phyloP scores from a whole-genome alignment of 2,329 filamentous ascomycete species.

The Aspergillus arachidicola region DNA sequence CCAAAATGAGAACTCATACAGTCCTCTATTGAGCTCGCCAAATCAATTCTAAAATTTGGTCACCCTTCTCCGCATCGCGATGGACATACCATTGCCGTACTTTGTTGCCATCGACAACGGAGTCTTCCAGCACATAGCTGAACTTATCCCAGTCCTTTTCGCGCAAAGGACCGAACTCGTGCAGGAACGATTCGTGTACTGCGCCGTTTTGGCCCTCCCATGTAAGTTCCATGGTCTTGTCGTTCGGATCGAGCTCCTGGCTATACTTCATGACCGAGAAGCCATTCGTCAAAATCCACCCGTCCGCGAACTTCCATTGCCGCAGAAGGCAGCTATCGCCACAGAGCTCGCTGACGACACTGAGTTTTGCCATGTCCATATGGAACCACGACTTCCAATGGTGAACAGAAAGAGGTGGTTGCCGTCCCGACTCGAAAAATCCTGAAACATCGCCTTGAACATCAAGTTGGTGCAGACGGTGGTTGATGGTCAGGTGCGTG shows the following conservation, averaged over 20 bases:
- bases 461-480: conserved; percentile 61
- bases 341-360: conserved; percentile 54
- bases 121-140: conserved; percentile 54
- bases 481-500: conserved; percentile 58
- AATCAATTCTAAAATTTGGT: conserved; percentile 45
- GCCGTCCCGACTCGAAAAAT: conserved; percentile 61
- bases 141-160: conserved; percentile 52
- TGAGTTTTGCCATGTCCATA: conserved; percentile 53
- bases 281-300: conserved; percentile 60
- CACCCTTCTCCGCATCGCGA: conserved; percentile 42
- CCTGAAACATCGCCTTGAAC: conserved; percentile 58
- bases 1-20: background rate
- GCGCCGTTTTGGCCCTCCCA: conserved; percentile 53
- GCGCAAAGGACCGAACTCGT: conserved; percentile 57
- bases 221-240: conserved; percentile 55
- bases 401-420: conserved; percentile 59
- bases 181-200: conserved; percentile 50
- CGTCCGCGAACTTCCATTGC: conserved; percentile 53
- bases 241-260: conserved; percentile 46
- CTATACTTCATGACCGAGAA: conserved; percentile 60
- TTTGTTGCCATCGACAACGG: conserved; percentile 45
- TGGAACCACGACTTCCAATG: conserved; percentile 67
- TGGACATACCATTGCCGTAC: conserved; percentile 61
- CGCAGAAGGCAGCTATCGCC: conserved; percentile 60
- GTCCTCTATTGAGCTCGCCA: conserved; percentile 31